These are phyloP conservation scores for Allomyces arbusculus DNA, from an alignment of 192 early-diverging fungal genomes.

Conservation along the genomic window DNA sequence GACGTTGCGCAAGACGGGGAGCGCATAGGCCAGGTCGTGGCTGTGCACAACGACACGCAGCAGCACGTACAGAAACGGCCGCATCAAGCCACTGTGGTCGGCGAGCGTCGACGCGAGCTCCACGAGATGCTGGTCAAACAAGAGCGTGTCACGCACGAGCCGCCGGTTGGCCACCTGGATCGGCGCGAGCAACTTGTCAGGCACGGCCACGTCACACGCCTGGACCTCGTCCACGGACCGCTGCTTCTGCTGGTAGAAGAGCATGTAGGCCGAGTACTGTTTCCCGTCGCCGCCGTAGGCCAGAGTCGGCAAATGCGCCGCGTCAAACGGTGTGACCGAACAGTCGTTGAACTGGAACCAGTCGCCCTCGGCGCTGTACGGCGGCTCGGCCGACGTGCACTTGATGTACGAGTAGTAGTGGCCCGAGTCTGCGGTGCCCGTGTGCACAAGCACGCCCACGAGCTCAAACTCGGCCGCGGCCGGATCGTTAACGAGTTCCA, in stretches of 20 bases:
- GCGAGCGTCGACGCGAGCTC: no score
- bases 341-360: conserved; percentile 37
- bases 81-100: no score
- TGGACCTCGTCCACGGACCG: background rate
- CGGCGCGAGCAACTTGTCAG: conserved; percentile 13
- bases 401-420: conserved; percentile 36
- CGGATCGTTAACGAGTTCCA: conserved; percentile 14
- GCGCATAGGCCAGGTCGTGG: no score
- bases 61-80: no score
- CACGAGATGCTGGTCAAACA: conserved; percentile 11
- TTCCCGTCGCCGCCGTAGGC: conserved; percentile 25
- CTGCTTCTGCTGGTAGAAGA: conserved; percentile 18
- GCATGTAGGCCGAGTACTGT: conserved; percentile 32
- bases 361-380: background rate
- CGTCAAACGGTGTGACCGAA: conserved; percentile 23
- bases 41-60: no score
- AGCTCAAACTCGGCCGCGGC: conserved; percentile 20
- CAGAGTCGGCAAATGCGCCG: conserved; percentile 18
- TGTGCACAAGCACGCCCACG: conserved; percentile 33
- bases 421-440: conserved; percentile 34
- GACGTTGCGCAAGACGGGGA: no score
- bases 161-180: conserved; percentile 15
- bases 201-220: background rate
- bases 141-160: conserved; percentile 13
- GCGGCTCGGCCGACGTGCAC: conserved; percentile 3